Evolutionary conservation across 2,329 filamentous ascomycete species (phyloP).

Genomic region (Botryotinia calthae): DNA sequence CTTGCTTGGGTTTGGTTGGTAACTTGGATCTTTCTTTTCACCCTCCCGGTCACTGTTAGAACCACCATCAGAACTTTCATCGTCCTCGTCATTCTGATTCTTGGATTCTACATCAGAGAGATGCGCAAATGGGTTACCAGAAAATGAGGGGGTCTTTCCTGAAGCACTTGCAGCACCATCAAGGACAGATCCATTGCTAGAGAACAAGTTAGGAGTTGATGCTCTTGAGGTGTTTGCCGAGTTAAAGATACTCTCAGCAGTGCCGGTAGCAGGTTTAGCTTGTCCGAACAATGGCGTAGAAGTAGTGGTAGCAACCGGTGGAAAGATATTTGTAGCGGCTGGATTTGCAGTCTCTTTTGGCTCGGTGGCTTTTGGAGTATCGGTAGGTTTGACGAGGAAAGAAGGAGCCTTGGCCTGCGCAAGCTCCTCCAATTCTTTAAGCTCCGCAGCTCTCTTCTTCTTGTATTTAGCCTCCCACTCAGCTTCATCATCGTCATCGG

Average conservation of each 20-base stretch:
- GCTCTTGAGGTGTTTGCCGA: conserved; percentile 32
- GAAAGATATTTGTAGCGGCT: neutral
- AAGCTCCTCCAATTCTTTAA: conserved; percentile 28
- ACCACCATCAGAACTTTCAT: conserved; percentile 43
- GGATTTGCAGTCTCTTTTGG: conserved; percentile 12
- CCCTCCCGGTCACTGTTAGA: conserved; percentile 46
- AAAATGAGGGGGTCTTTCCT: conserved; percentile 27
- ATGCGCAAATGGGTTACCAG: conserved; percentile 57
- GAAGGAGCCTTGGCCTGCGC: conserved; percentile 25
- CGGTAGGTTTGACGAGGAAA: conserved; percentile 23
- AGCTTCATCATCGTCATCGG: conserved; percentile 34
- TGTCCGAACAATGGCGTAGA: conserved; percentile 34
- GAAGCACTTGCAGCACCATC: conserved; percentile 27
- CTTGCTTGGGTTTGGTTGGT: conserved; percentile 26
- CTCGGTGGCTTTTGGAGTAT: conserved; percentile 7
- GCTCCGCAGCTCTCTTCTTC: conserved; percentile 26
- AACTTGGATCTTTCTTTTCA: conserved; percentile 35
- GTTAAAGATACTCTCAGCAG: conserved; percentile 28
- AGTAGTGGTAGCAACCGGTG: neutral
- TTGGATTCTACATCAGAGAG: conserved; percentile 51
- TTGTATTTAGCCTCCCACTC: conserved; percentile 32
- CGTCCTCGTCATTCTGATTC: conserved; percentile 45
- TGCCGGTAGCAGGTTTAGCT: conserved; percentile 42
- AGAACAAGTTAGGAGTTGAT: conserved; percentile 32
- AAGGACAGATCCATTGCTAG: conserved; percentile 33